Percentiles rank a stretch among this genome's conserved stretches.
Conservation (phyloP, 1,284 basidiomycete genomes). For the Somion occarium region DNA sequence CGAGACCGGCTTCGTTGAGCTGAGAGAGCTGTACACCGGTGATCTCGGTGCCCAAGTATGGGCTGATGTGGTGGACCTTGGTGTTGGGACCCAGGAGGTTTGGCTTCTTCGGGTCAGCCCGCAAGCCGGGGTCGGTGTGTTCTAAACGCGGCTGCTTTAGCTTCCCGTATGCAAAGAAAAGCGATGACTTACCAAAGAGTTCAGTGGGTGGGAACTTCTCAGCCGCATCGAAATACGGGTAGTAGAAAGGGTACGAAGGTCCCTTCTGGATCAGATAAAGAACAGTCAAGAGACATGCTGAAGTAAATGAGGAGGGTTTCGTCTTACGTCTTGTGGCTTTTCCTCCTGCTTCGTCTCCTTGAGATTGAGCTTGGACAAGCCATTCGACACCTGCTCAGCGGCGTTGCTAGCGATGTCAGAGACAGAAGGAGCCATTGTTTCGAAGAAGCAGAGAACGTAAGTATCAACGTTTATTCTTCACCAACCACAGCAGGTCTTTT, state of each 20-base stretch:
- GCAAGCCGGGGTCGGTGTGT: conserved; percentile 38
- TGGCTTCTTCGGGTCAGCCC: conserved; percentile 47
- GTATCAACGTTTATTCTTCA: not conserved
- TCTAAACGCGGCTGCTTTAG: no score
- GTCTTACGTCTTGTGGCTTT: conserved; percentile 1
- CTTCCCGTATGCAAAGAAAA: no score
- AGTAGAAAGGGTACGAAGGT: conserved; percentile 42
- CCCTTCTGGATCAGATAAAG: conserved; percentile 22
- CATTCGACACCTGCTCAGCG: conserved; percentile 3
- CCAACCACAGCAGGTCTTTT: not conserved
- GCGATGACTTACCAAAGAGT: conserved; percentile 13
- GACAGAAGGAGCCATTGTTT: conserved; percentile 39
- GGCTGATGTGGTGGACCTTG: conserved; percentile 41
- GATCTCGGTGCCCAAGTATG: conserved; percentile 56
- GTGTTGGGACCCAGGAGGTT: conserved; percentile 39
- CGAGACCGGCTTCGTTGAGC: conserved; percentile 47
- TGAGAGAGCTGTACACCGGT: conserved; percentile 55
- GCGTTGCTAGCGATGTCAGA: conserved; percentile 58
- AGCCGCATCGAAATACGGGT: conserved; percentile 35
- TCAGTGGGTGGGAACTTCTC: conserved; percentile 17
- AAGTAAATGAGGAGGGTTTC: not conserved
- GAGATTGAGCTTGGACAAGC: conserved; percentile 5
- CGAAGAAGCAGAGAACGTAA: not conserved
- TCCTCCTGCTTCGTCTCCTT: conserved; percentile 6
- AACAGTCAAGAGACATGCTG: not conserved